Evolutionary conservation across 2,329 filamentous ascomycete species (phyloP), one percentile per base, ranked within the genome.

Genomic region (Xylaria digitata): DNA sequence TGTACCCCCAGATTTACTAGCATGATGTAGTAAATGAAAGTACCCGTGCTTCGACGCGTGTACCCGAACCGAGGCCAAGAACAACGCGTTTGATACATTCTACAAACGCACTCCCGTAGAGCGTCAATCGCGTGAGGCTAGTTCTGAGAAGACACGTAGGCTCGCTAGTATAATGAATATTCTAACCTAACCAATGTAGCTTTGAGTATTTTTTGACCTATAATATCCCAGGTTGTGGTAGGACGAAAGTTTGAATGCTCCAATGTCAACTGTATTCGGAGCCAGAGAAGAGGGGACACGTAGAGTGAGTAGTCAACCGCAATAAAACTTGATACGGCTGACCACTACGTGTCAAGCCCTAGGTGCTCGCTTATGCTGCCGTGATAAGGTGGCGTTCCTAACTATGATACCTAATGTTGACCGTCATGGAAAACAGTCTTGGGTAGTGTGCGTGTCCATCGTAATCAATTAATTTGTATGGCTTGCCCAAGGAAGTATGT

Each of bases 101-200:
- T 45, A n/a, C 63, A 65, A 60, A 65, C 50, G 43, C 50, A 46
- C 21, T 52, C n/a, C n/a, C 9, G 34, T 49, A 42, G 32, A 23
- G 32, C 21, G 19, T 34, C 26, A 43, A 32, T 34, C 26, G 5
- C 23, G 43, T 23, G 19, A 62, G n/a, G 9, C 45, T 0, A 52
- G 8, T 37, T 43, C 2, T 3, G 2, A 11, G 3, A 37, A 45
- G 7, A 49, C 61, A 45, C 45, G 42, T 23, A 34, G 15, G 8
- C 37, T 15, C 17, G 5, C 37, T 2, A 26, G 34, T 19, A 40
- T n/a, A n/a, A 26, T 17, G 2, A 3, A n/a, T 11, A 13, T 6
- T 37, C n/a, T 6, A 6, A 17, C 26, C 17, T 30, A 6, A 15
- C 9, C 9, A 2, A 19, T 17, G 9, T 23, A 17, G 6, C 21